phyloP scores from a whole-genome alignment of 116 monocot species.

The Phalaenopsis hybrid region DNA sequence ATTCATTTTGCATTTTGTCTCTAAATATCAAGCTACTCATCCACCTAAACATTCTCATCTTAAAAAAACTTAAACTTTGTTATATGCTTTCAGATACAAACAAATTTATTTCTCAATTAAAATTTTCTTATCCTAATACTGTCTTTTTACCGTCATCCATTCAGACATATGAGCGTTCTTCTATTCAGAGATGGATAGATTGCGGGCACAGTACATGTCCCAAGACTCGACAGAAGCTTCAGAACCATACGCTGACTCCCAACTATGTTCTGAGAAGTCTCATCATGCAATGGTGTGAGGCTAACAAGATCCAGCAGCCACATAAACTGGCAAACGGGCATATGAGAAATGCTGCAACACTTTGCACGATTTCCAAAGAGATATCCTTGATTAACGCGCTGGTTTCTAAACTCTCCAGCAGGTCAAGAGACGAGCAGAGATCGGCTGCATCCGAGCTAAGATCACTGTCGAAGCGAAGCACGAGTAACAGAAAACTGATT shows the following conservation, averaged over 20 bases:
- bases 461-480: constrained; percentile 55
- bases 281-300: constrained; percentile 67
- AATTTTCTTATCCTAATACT: not conserved
- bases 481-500: constrained; percentile 7
- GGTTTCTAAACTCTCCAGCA: constrained; percentile 32
- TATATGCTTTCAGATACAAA: too few species aligned
- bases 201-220: constrained; percentile 68
- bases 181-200: constrained; percentile 79
- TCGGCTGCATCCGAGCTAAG: constrained; percentile 68
- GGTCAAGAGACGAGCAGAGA: constrained; percentile 28
- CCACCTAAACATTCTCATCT: too few species aligned
- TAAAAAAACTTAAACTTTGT: too few species aligned
- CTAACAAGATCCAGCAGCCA: constrained; percentile 35
- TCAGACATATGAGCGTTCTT: constrained; percentile 28
- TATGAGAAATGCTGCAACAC: constrained; percentile 18
- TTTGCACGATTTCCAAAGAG: constrained; percentile 15
- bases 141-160: not conserved
- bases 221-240: constrained; percentile 72
- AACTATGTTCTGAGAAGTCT: constrained; percentile 74
- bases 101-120: too few species aligned
- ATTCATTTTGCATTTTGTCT: too few species aligned
- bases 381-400: constrained; percentile 23
- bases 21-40: too few species aligned
- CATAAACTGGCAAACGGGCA: constrained; percentile 4
- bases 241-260: constrained; percentile 54